Evolutionary conservation across 2,329 filamentous ascomycete genomes (phyloP).

Genomic region (Colletotrichum eleusines): DNA sequence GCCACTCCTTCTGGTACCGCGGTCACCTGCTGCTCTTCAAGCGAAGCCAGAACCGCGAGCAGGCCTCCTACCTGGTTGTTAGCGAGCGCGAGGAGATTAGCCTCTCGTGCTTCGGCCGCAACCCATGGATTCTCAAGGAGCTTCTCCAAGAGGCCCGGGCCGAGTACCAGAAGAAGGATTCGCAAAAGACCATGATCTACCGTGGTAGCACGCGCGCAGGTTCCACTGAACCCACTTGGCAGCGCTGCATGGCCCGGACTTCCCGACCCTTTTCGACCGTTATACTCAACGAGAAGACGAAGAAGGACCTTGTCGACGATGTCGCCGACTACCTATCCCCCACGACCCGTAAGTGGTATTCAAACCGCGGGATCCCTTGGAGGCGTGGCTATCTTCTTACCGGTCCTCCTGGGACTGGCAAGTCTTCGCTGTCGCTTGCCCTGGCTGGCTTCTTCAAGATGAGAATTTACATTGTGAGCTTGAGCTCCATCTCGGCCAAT

Average conservation of each 20-base stretch:
- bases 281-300: constrained; percentile 71
- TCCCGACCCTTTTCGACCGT: constrained; percentile 74
- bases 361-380: constrained; percentile 86
- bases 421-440: constrained; percentile 78
- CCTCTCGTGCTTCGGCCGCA: constrained; percentile 71
- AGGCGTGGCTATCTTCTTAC: constrained; percentile 85
- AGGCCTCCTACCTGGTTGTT: constrained; percentile 53
- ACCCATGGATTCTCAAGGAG: constrained; percentile 71
- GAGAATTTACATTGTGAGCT: constrained; percentile 78
- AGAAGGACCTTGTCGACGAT: constrained; percentile 70
- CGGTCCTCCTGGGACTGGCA: constrained; percentile 84
- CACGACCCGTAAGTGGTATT: constrained; percentile 80
- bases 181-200: constrained; percentile 74
- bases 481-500: constrained; percentile 71
- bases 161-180: constrained; percentile 68
- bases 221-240: constrained; percentile 64
- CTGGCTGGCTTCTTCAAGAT: constrained; percentile 78
- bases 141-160: constrained; percentile 70
- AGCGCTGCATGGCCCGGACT: constrained; percentile 71
- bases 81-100: constrained; percentile 70
- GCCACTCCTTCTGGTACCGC: constrained; percentile 77
- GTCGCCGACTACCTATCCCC: constrained; percentile 73
- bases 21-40: constrained; percentile 69
- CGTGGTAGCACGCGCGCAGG: constrained; percentile 62
- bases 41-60: constrained; percentile 62